Base-by-base conservation (phyloP, 2,329 filamentous ascomycete species). In the Rasamsonia emersonii region DNA sequence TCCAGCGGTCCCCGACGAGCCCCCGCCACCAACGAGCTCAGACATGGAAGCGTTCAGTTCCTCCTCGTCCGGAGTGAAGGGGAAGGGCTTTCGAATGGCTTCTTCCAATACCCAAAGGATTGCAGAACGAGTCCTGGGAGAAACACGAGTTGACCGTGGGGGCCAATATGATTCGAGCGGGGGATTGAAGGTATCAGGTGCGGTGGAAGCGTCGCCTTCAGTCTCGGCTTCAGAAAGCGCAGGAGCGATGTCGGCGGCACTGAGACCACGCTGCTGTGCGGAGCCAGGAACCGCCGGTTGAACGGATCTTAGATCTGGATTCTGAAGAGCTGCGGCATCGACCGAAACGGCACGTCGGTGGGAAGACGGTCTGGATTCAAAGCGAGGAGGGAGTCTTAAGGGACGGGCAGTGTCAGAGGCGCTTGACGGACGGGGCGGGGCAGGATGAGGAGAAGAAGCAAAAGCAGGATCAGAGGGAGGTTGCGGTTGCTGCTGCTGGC, bases 1-100 rank as follows among this genome's bases (percentile, higher is more conserved):
- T 44, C 73, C 73, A 52, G 46, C 47, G 33, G 56, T 43, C 34
- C 50, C 53, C 37, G 53, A 37, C 30, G 57, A 61, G 47, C 70
- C 66, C 42, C 68, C 64, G 49, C 68, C 67, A 53, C 76, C 73
- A 51, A 75, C 70, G 47, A 94, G 70, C 58, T 94, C 88, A 47
- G 88, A 82, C 88, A 98, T 96, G 50, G 77, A 75, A 46, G 88
- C 84, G 72, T 84, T 82, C 67, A 93, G 84, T 69, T 98, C 91
- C 39, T 79, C 72, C 46, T 79, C 65, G 59, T 94, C 86, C 15
- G 82, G 73, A 6, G 86, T 93, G 61, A 96, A 93, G 29, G 77
- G 68, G 44, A 86, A 74, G 2, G 89, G 86, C 28, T 80, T 75
- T 27, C 88, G 81, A 45, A 96, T 72, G 21, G 85, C 86, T 65